Evolutionary conservation across 2,329 filamentous ascomycete genomes (phyloP).

Genomic region (Madurella fahalii): DNA sequence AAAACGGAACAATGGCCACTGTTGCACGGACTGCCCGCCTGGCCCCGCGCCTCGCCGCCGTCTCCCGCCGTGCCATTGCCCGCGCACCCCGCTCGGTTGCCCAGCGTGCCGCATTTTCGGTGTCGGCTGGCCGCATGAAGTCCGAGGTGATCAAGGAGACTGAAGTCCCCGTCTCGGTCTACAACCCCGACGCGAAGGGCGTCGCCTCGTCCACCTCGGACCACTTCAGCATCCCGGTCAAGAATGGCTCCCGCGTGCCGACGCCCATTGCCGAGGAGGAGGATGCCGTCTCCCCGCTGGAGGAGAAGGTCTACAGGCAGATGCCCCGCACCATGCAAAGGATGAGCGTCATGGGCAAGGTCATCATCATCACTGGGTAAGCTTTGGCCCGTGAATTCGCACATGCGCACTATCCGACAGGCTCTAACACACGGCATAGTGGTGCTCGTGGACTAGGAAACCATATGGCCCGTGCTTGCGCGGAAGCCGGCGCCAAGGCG

Average conservation of each 20-base stretch:
- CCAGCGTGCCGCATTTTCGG: conserved; percentile 35
- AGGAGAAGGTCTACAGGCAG: conserved; percentile 48
- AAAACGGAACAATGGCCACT: conserved; percentile 27
- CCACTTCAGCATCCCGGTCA: conserved; percentile 54
- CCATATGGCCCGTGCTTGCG: conserved; percentile 73
- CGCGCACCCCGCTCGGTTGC: conserved; percentile 19
- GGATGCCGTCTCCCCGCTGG: conserved; percentile 49
- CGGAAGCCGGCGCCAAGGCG: conserved; percentile 70
- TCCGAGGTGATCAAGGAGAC: conserved; percentile 54
- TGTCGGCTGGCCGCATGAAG: conserved; percentile 38
- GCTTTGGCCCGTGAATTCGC: conserved; percentile 24
- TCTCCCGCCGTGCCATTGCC: conserved; percentile 26
- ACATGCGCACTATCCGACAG: background rate
- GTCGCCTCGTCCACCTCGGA: conserved; percentile 38
- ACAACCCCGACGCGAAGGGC: conserved; percentile 46
- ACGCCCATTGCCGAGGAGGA: conserved; percentile 42
- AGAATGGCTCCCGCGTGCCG: conserved; percentile 40
- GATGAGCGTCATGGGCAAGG: conserved; percentile 66
- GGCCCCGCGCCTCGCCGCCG: conserved; percentile 30
- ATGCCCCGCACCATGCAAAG: conserved; percentile 64
- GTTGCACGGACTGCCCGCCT: conserved; percentile 27
- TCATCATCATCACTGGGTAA: conserved; percentile 68
- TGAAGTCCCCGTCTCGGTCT: conserved; percentile 54
- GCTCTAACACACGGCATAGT: conserved; percentile 36
- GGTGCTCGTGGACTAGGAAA: conserved; percentile 74